phyloP scores from a whole-genome alignment of 169 alveolate species.

The Perkinsus chesapeaki region DNA sequence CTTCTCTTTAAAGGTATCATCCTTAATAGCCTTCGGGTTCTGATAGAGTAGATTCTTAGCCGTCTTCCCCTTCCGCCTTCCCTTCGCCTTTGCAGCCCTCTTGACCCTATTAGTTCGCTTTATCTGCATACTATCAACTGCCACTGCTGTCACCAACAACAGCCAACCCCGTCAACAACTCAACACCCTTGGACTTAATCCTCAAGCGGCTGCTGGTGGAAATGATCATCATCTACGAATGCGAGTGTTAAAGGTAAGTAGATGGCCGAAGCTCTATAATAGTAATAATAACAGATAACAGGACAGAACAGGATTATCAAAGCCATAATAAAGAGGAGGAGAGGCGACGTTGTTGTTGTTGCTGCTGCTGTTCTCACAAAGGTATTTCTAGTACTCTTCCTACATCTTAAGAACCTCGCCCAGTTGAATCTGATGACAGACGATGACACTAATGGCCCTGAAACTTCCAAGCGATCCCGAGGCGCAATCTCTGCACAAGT shows the following conservation, averaged over 20 bases:
- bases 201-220: not conserved
- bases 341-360: not conserved
- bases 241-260: not conserved
- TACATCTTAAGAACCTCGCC: not conserved
- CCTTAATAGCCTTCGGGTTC: not conserved
- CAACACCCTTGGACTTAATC: not conserved
- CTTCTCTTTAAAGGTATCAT: not conserved
- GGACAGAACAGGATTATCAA: not conserved
- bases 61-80: not conserved
- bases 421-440: not conserved
- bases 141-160: not conserved
- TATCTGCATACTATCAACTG: not conserved
- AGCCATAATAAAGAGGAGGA: not conserved
- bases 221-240: not conserved
- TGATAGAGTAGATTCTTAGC: not conserved
- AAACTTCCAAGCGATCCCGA: no score
- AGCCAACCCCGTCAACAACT: not conserved
- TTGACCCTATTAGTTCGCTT: not conserved
- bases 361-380: not conserved
- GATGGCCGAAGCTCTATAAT: not conserved
- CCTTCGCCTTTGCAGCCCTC: not conserved
- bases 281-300: not conserved
- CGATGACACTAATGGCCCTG: not conserved
- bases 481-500: no score
- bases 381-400: not conserved